Base-by-base conservation (phyloP, 345 rosid genomes). In the Eucalyptus polyanthemos region DNA sequence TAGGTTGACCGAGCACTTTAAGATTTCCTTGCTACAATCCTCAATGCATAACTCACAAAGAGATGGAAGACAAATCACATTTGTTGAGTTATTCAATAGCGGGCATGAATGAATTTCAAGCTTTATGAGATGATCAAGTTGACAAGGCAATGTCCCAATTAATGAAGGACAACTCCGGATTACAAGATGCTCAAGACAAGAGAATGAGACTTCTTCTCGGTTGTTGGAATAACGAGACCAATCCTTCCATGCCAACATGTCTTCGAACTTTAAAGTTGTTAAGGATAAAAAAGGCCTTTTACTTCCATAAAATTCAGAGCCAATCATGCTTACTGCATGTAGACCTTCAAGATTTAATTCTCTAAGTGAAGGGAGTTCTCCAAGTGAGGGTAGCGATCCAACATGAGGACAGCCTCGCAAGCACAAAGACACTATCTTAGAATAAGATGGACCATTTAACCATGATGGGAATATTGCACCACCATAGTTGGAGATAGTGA, bases 311-410 rank as follows among this genome's bases (percentile, higher is more conserved):
- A 25, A 60, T 60, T 60, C 16, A 60, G 67, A 60, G 16, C 67
- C 31, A 0, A 60, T 60, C 8, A 0, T 27, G 0, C 16, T 60
- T 60, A 60, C 1, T 60, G 31, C 67, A 60, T 60, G 8, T 3
- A 60, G 14, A 60, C 67, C 67, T 60, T 60, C 7, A 12, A 65
- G 19, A 65, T 5, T n/a, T 65, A n/a, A 65, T 65, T 65, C 21
- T 7, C 8, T 67, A n/a, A 67, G 76, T n/a, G 40, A 14, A 14
- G 40, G 76, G 8, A 67, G 76, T 7, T 65, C 21, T 65, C 76
- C 37, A 65, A 65, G 37, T n/a, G 37, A 7, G 19, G 76, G 37
- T 1, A 65, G 6, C 5, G 5, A 65, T 7, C 3, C 15, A 3
- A 65, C 72, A 65, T 65, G 15, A 65, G 34, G 76, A 65, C 34